Conservation (phyloP, 352 stramenopile genomes). For the Poterioochromonas sp. region DNA sequence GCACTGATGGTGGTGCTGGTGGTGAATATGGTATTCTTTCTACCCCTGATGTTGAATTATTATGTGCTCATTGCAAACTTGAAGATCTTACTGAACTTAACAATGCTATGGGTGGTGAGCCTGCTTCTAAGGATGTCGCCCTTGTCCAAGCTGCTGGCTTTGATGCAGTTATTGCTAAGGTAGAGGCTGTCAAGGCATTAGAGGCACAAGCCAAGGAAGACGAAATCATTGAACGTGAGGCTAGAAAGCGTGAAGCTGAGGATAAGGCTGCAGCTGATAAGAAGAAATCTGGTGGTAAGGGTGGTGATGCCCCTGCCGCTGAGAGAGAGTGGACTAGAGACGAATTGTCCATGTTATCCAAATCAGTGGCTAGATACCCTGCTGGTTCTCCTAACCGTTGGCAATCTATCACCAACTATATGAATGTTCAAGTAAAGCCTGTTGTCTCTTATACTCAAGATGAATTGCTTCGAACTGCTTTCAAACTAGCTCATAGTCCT, state of each 20-base stretch:
- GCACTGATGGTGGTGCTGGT: not conserved
- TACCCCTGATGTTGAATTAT: not conserved
- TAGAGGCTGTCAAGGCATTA: constrained; percentile 9
- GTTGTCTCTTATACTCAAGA: not conserved
- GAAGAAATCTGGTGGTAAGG: not conserved
- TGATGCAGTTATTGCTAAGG: not conserved
- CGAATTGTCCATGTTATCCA: constrained; percentile 42
- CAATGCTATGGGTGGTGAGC: constrained; percentile 32
- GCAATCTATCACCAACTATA: constrained; percentile 43
- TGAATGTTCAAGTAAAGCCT: constrained; percentile 37
- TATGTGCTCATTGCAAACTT: constrained; percentile 28
- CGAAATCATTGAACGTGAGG: constrained; percentile 33
- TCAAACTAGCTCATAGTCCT: not conserved
- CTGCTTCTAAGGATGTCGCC: constrained; percentile 38
- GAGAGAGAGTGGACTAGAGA: constrained; percentile 39
- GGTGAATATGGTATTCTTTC: constrained; percentile 26
- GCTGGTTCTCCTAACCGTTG: constrained; percentile 39
- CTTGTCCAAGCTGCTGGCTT: constrained; percentile 34
- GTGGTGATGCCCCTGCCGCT: not conserved
- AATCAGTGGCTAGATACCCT: constrained; percentile 43
- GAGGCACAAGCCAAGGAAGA: constrained; percentile 21
- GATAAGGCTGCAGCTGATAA: constrained; percentile 10
- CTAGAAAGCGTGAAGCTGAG: constrained; percentile 33
- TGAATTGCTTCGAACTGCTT: not conserved
- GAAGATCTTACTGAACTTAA: constrained; percentile 28